Base-by-base conservation (phyloP, 2,329 filamentous ascomycete species). In the Sclerotinia sclerotiorum region DNA sequence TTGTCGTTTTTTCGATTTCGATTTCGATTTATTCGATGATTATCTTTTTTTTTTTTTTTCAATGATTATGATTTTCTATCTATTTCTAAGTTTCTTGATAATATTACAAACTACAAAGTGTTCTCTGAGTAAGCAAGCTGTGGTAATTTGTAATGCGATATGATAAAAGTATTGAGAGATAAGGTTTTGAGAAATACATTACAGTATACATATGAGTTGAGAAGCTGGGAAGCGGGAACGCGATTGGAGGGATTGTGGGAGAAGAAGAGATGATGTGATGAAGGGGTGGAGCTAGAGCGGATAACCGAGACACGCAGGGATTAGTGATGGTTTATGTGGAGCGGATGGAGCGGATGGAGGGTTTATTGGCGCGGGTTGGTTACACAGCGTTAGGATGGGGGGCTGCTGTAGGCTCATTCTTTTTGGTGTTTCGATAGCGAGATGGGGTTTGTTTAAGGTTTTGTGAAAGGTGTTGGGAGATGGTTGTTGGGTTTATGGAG, bases 241-340 rank as follows among this genome's bases (percentile, higher is more conserved):
- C 24, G 58, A 62, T 62, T 62, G 58, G 44, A 24, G 15, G 58
- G 49, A 49, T 32, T 24, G 58, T n/a, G n/a, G 21, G 19, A 35
- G 52, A 35, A 35, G 32, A 17, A n/a, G 29, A 2, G 52, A 55
- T 35, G 54, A n/a, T 56, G 54, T 35, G 58, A 62, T 51, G 46
- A 62, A 62, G 60, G 60, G 46, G 60, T 51, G 46, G 60, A 27
- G 60, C 10, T 42, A 5, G 39, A 42, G 21, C 35, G 29, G 21
- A 27, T 62, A 62, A 11, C 60, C 60, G 60, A 62, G 60, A 62
- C 29, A 42, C n/a, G 6, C 60, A 51, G 24, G 60, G 60, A 24
- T 51, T 62, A 11, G 15, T 51, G 60, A 62, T 39, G 29, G 60
- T 1, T 51, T 62, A 51, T 62, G 32, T 62, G 60, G 60, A 15